A percentile compares a stretch with the other conserved stretches of the same genome.
Conservation (phyloP, 2,329 filamentous ascomycete species). For the Cladosporium sp. region DNA sequence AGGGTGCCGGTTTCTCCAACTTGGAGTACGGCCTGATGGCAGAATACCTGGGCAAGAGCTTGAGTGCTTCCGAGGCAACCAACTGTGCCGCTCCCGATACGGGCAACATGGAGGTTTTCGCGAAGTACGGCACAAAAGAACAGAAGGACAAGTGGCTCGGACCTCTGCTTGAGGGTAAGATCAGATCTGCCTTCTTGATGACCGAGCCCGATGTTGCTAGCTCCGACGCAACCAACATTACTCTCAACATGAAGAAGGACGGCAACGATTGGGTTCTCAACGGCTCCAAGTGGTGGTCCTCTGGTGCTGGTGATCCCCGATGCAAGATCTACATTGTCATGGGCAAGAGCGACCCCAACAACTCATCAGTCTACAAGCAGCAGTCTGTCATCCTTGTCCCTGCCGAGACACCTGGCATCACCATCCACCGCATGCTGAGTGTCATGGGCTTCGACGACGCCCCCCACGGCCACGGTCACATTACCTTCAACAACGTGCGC, state of each 20-base stretch:
- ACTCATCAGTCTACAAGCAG: constrained; percentile 76
- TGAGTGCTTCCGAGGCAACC: constrained; percentile 79
- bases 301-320: constrained; percentile 85
- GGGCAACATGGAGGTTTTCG: constrained; percentile 51
- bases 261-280: constrained; percentile 89
- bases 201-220: constrained; percentile 57
- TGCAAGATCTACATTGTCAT: constrained; percentile 95
- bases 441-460: constrained; percentile 97
- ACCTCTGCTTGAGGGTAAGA: constrained; percentile 47
- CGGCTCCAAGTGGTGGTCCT: constrained; percentile 99
- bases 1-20: constrained; percentile 91
- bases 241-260: constrained; percentile 71
- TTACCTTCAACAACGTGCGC: constrained; percentile 83
- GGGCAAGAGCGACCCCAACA: constrained; percentile 79
- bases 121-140: constrained; percentile 48
- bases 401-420: constrained; percentile 74
- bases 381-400: constrained; percentile 93
- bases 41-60: constrained; percentile 85
- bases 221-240: constrained; percentile 48
- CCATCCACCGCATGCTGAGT: constrained; percentile 86
- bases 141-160: constrained; percentile 50
- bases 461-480: constrained; percentile 95
- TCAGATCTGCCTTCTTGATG: constrained; percentile 49
- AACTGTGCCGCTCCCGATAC: constrained; percentile 57
- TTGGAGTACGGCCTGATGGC: constrained; percentile 98